Conservation (phyloP, 495 filamentous ascomycete genomes). For the Cercophora scortea region DNA sequence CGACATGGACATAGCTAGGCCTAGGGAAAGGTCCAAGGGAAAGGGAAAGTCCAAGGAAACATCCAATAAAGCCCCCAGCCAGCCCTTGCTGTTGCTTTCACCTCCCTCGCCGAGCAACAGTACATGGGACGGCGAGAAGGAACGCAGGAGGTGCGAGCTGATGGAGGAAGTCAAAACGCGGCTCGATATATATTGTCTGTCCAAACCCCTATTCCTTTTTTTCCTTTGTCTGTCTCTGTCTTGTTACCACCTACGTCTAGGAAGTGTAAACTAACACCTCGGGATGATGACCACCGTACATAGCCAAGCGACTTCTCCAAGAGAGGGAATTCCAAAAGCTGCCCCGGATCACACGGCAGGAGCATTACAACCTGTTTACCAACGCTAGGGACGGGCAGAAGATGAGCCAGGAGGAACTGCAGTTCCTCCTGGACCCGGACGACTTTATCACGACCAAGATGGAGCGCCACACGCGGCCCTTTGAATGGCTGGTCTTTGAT, state of each 20-base stretch:
- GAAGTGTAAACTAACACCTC: not conserved
- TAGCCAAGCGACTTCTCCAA: not conserved
- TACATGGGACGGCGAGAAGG: not conserved
- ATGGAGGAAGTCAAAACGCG: not conserved
- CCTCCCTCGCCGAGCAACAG: not conserved
- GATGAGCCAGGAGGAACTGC: not conserved
- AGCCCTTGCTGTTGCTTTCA: not conserved
- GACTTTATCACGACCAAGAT: constrained; percentile 4
- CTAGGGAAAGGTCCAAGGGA: not conserved
- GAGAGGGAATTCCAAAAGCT: not conserved
- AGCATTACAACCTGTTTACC: not conserved
- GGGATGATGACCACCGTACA: not conserved
- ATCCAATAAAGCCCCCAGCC: too few relatives aligned
- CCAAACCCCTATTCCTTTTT: not conserved
- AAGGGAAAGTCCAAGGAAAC: too few relatives aligned
- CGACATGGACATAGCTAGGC: not conserved
- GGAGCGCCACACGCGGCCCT: not conserved
- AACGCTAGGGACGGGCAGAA: not conserved
- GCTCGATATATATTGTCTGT: not conserved
- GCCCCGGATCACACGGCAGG: not conserved
- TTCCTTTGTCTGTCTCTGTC: not conserved
- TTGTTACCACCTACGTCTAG: not conserved
- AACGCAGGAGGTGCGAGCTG: not conserved
- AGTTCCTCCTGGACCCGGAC: not conserved
- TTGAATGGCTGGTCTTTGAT: constrained; percentile 5